Percentiles rank a stretch among this genome's conserved stretches.
These are phyloP conservation scores for Ceratobasidium sp. DNA, from an alignment of 1,284 basidiomycete species.

Conservation along the genomic window DNA sequence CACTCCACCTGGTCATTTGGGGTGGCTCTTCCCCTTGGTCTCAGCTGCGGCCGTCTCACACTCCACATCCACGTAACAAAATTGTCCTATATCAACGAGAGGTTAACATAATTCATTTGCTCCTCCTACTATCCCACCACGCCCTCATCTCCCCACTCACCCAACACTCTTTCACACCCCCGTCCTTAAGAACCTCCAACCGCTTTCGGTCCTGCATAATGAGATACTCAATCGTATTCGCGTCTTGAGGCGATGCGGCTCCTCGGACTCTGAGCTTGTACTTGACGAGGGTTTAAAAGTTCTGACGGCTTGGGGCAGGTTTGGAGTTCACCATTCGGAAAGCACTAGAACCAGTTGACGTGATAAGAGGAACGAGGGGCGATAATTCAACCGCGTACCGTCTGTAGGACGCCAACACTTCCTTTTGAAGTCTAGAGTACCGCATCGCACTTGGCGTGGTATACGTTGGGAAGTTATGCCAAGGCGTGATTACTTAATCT, in stretches of 20 bases:
- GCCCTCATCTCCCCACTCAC: conserved; percentile 71
- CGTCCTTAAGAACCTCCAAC: conserved; percentile 72
- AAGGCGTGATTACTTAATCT: too few species aligned
- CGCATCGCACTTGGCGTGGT: background rate
- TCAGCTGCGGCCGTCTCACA: too few species aligned
- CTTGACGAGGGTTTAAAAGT: conserved; percentile 72
- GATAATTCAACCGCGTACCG: conserved; percentile 21
- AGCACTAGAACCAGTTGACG: conserved; percentile 60
- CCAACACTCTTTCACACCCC: conserved; percentile 74
- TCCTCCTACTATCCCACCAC: conserved; percentile 58
- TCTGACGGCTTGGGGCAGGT: conserved; percentile 64
- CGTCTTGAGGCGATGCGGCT: conserved; percentile 68
- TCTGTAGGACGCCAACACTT: conserved; percentile 45
- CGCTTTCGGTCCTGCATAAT: conserved; percentile 71
- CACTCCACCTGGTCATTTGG: too few species aligned
- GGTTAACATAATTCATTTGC: too few species aligned
- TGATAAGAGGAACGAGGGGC: background rate
- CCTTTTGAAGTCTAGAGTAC: conserved; percentile 44
- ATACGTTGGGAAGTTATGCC: too few species aligned
- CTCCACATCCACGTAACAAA: too few species aligned
- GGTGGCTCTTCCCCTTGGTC: too few species aligned
- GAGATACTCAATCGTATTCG: conserved; percentile 75
- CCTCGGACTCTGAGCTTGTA: conserved; percentile 71
- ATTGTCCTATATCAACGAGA: too few species aligned
- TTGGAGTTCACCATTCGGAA: conserved; percentile 77